Percentiles rank a stretch among this genome's conserved stretches.
Conservation (phyloP, 2,329 filamentous ascomycete genomes). For the Cryphonectria naterciae region DNA sequence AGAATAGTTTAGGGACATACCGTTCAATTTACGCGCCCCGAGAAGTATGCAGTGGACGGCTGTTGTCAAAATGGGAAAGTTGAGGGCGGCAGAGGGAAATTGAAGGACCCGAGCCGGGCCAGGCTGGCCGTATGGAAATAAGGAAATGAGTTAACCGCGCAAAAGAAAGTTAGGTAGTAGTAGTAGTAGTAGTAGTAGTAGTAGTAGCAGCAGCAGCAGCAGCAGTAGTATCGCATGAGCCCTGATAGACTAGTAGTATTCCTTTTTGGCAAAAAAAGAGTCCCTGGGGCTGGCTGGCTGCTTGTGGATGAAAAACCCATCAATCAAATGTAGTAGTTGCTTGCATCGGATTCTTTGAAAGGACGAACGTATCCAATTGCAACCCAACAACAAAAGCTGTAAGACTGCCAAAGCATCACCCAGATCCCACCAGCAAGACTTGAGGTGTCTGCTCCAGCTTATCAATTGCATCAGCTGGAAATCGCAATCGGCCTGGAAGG, state of each 20-base stretch:
- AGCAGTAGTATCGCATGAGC: constrained; percentile 4
- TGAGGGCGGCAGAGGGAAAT: neutral
- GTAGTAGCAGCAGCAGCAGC: neutral
- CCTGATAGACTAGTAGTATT: constrained; percentile 10
- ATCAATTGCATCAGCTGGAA: neutral
- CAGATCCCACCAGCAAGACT: neutral
- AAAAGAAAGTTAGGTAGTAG: neutral
- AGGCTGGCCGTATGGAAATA: neutral
- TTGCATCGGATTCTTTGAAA: neutral
- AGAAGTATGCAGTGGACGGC: neutral
- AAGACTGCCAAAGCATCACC: neutral
- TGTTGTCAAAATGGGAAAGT: neutral
- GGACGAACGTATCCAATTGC: neutral
- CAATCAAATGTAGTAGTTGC: neutral
- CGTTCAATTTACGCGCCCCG: neutral
- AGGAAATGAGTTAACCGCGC: neutral
- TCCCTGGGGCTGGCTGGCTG: neutral
- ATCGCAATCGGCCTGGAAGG: neutral
- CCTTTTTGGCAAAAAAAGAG: neutral
- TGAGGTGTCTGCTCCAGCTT: neutral
- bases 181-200: neutral
- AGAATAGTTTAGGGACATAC: neutral
- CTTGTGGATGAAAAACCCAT: neutral
- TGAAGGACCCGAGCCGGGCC: constrained; percentile 1
- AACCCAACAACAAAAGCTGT: neutral